Evolutionary conservation across 345 rosid species (phyloP).

Genomic region (Anacardium occidentale): DNA sequence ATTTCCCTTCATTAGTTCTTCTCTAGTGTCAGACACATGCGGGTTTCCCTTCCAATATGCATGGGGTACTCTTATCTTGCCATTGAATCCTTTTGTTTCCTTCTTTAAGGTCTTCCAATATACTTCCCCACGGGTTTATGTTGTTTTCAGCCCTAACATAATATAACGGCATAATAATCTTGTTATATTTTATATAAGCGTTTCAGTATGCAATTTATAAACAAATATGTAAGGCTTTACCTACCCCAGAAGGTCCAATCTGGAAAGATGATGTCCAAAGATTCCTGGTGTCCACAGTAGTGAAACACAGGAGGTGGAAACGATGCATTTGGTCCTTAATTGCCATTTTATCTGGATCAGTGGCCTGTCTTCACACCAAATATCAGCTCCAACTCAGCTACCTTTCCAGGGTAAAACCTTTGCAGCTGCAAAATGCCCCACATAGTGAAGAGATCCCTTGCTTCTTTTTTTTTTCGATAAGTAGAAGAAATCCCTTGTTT

Average conservation of each 20-base stretch:
- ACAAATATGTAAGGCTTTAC: slow-evolving; percentile 29
- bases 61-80: slow-evolving; percentile 56
- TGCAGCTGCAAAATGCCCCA: slow-evolving; percentile 79
- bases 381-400: slow-evolving; percentile 66
- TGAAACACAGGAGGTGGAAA: slow-evolving; percentile 62
- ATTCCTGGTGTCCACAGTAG: slow-evolving; percentile 45
- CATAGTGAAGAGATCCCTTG: slow-evolving; percentile 59
- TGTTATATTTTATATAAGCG: not conserved
- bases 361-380: slow-evolving; percentile 45
- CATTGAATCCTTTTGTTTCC: slow-evolving; percentile 44
- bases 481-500: slow-evolving; percentile 61
- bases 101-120: slow-evolving; percentile 36
- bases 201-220: not conserved
- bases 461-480: too few relatives aligned
- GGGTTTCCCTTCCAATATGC: slow-evolving; percentile 74
- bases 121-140: slow-evolving; percentile 54
- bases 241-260: slow-evolving; percentile 88
- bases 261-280: slow-evolving; percentile 55
- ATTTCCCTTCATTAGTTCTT: slow-evolving; percentile 41
- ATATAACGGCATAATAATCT: not conserved
- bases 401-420: slow-evolving; percentile 59
- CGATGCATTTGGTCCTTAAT: slow-evolving; percentile 24
- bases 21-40: slow-evolving; percentile 28
- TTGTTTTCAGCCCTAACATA: slow-evolving; percentile 56
- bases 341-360: slow-evolving; percentile 32